A percentile compares a stretch with the other conserved stretches of the same genome.
Evolutionary conservation across 495 filamentous ascomycete genomes (phyloP).

Genomic region (Amphirosellinia nigrospora): DNA sequence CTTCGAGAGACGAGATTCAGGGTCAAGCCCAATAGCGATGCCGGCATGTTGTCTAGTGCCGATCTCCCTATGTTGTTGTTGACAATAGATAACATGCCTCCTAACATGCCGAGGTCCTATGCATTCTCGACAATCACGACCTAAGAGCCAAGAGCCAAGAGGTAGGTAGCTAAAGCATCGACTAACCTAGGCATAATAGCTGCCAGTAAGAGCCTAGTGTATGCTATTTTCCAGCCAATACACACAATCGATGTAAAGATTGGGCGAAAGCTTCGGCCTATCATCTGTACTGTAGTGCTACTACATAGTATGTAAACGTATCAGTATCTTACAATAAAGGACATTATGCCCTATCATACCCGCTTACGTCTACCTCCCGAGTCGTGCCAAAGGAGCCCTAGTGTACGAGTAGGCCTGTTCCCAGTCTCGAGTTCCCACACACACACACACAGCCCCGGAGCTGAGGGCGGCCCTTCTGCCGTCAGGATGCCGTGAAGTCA

Average conservation of each 20-base stretch:
- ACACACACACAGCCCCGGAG: conserved; percentile 22
- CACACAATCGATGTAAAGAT: background rate
- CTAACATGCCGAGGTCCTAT: background rate
- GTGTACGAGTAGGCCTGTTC: no score
- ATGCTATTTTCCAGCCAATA: conserved; percentile 1
- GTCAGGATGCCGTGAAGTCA: conserved; percentile 9
- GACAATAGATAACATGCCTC: background rate
- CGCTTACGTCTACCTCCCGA: background rate
- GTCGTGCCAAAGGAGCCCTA: conserved; percentile 8
- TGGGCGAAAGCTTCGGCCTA: conserved; percentile 2
- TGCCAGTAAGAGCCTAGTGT: background rate
- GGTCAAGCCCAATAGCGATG: conserved; percentile 1
- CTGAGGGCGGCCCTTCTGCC: conserved; percentile 7
- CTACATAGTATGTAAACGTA: no score
- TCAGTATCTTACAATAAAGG: background rate
- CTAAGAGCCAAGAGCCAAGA: no score
- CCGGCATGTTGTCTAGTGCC: background rate
- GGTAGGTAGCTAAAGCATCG: background rate
- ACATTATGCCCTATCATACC: conserved; percentile 7
- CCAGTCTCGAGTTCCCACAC: background rate
- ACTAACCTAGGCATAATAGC: background rate
- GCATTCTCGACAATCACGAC: background rate
- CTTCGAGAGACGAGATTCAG: background rate
- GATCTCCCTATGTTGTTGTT: background rate
- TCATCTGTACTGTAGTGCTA: no score